These are phyloP conservation scores for Schwanniomyces yamadae DNA, from an alignment of 805 yeast genomes.

Conservation along the genomic window DNA sequence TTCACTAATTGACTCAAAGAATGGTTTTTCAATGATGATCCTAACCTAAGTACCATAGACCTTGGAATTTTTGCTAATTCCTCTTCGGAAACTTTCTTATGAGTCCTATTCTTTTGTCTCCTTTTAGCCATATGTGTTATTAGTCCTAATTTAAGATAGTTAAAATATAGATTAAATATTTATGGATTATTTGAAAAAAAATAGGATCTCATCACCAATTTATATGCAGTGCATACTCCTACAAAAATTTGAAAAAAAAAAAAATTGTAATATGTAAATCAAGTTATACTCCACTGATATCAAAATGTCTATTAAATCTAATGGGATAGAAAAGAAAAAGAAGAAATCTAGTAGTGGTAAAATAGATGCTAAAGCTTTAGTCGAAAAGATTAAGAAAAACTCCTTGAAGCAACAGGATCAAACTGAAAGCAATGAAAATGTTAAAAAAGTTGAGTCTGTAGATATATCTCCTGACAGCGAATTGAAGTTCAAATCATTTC, in stretches of 20 bases:
- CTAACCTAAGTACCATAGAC: conserved; percentile 91
- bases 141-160: background rate
- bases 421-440: conserved; percentile 2
- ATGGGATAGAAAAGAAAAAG: conserved; percentile 13
- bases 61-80: conserved; percentile 75
- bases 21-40: conserved; percentile 72
- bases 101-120: conserved; percentile 81
- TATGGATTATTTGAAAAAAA: background rate
- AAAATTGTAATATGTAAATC: background rate
- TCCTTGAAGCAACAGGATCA: conserved; percentile 24
- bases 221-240: conserved; percentile 1
- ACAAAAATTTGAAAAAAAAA: conserved; percentile 1
- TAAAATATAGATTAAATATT: background rate
- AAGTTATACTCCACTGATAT: background rate
- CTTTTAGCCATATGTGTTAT: conserved; percentile 36
- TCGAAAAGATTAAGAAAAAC: conserved; percentile 49
- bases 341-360: conserved; percentile 14
- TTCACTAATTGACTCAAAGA: conserved; percentile 79
- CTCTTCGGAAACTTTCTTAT: conserved; percentile 61
- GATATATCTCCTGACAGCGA: conserved; percentile 19
- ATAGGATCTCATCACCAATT: conserved; percentile 6
- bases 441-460: conserved; percentile 10
- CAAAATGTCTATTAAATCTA: conserved; percentile 8
- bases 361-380: conserved; percentile 47
- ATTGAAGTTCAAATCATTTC: conserved; percentile 40